Percentiles rank a stretch among this genome's conserved stretches.
Evolutionary conservation across 306 rosid species (phyloP).

Genomic region (Crataegus laevigata): DNA sequence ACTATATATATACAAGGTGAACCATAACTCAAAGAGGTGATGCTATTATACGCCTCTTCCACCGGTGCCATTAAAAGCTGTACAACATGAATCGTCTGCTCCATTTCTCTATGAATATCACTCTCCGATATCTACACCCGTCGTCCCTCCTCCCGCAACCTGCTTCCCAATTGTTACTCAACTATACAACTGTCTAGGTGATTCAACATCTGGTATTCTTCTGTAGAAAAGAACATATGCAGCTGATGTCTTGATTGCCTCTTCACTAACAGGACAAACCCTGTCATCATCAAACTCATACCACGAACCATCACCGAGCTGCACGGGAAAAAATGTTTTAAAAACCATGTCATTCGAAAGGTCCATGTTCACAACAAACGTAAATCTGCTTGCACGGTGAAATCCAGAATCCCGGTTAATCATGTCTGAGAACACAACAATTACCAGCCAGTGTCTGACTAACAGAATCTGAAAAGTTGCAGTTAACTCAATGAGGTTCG

Average conservation of each 20-base stretch:
- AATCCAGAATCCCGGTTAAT: not conserved
- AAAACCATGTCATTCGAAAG: not conserved
- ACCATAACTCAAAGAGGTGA: not conserved
- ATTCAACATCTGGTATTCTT: constrained; percentile 39
- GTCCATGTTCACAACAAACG: not conserved
- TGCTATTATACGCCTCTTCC: not conserved
- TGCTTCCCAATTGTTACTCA: constrained; percentile 21
- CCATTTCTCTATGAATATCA: constrained; percentile 19
- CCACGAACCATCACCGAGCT: constrained; percentile 55
- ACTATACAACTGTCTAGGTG: constrained; percentile 22
- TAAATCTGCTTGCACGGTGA: not conserved
- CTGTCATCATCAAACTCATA: constrained; percentile 72
- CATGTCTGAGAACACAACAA: not conserved
- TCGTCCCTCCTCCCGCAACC: not conserved
- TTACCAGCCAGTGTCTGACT: no score
- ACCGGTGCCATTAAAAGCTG: constrained; percentile 20
- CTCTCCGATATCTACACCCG: not conserved
- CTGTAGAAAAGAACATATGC: constrained; percentile 87
- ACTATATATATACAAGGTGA: not conserved
- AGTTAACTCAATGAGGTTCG: no score
- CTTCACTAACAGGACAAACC: constrained; percentile 40
- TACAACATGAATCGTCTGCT: constrained; percentile 22
- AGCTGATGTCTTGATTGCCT: constrained; percentile 50
- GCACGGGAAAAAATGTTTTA: constrained; percentile 22
- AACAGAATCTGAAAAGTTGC: no score